Percentiles rank a stretch among this genome's conserved stretches.
phyloP scores from a whole-genome alignment of 2,329 filamentous ascomycete genomes.

The Aspergillus niger region DNA sequence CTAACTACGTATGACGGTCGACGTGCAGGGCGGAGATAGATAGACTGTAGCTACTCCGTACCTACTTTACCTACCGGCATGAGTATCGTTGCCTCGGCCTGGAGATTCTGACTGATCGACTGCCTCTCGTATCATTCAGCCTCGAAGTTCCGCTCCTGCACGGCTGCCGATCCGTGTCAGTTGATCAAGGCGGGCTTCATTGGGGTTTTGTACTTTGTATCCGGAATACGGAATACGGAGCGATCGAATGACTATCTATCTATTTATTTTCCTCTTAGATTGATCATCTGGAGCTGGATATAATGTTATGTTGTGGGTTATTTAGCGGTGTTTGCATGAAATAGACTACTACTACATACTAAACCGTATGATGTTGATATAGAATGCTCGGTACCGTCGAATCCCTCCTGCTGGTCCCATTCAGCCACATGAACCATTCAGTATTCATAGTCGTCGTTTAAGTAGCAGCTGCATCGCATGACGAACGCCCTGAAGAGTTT shows the following conservation, averaged over 20 bases:
- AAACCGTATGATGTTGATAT: no score
- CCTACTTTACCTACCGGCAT: background rate
- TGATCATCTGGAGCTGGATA: background rate
- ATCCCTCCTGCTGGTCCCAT: background rate
- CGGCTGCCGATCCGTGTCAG: constrained; percentile 6
- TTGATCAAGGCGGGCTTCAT: background rate
- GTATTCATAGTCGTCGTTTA: no score
- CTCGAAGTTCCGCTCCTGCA: background rate
- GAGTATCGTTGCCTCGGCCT: background rate
- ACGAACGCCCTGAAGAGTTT: background rate
- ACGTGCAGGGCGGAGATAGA: background rate
- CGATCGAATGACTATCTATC: background rate
- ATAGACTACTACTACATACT: no score
- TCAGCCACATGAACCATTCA: background rate
- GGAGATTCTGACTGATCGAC: constrained; percentile 7
- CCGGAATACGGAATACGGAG: no score
- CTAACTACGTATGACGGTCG: background rate
- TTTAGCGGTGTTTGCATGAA: no score
- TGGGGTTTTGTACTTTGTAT: no score
- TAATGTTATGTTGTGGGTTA: no score
- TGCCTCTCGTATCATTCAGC: constrained; percentile 6
- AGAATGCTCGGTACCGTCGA: background rate
- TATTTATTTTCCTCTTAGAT: background rate
- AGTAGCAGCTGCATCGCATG: background rate
- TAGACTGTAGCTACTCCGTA: no score